Conservation (phyloP, 2,329 filamentous ascomycete species). For the Epichloe baconii region DNA sequence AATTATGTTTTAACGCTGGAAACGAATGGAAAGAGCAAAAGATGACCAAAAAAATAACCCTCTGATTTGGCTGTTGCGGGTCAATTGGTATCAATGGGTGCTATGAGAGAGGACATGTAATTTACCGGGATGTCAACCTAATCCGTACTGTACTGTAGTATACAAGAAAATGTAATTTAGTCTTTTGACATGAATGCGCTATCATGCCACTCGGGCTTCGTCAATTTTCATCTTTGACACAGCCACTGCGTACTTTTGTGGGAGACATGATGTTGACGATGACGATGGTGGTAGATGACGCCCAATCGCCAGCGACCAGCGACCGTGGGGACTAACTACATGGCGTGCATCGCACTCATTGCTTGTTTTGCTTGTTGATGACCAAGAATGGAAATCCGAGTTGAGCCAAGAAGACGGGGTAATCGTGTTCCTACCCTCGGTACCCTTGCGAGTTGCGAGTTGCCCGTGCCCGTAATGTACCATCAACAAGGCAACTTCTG, state of each 20-base stretch:
- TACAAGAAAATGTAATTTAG: constrained; percentile 4
- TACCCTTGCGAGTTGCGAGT: not conserved
- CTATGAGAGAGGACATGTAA: constrained; percentile 2
- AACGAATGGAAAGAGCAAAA: not conserved
- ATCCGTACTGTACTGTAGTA: constrained; percentile 4
- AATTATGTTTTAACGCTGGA: not conserved
- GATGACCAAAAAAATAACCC: not conserved
- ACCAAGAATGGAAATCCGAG: too few relatives aligned
- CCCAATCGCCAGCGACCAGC: too few relatives aligned
- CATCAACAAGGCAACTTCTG: not conserved
- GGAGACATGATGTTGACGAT: too few relatives aligned
- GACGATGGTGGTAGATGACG: too few relatives aligned
- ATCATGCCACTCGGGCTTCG: not conserved
- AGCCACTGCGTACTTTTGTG: not conserved
- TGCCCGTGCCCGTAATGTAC: not conserved
- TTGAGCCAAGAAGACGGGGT: too few relatives aligned
- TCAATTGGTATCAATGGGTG: not conserved
- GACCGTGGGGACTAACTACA: too few relatives aligned
- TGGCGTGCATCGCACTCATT: too few relatives aligned
- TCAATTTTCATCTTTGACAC: not conserved
- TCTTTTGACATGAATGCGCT: not conserved
- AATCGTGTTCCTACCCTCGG: not conserved
- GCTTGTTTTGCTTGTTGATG: too few relatives aligned
- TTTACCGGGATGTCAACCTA: constrained; percentile 3
- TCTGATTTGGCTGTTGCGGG: not conserved